Percentiles rank a stretch among this genome's conserved stretches.
Conservation (phyloP, 169 alveolate species). For the Plasmodium gaboni region DNA sequence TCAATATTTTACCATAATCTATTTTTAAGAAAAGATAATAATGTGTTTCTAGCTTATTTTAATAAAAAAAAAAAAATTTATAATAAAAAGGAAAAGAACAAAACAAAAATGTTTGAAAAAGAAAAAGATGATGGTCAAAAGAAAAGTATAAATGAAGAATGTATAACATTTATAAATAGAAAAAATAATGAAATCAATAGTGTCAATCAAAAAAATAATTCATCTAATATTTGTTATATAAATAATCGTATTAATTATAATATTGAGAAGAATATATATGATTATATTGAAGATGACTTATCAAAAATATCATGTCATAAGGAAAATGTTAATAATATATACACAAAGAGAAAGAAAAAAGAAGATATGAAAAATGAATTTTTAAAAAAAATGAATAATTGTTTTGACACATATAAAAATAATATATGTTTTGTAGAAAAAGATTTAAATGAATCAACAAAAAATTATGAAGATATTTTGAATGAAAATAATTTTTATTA, state of each 20-base stretch:
- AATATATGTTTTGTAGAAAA: not conserved
- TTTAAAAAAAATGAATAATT: slow-evolving; percentile 1
- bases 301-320: too few species aligned
- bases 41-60: slow-evolving; percentile 21
- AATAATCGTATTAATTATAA: not conserved
- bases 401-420: not conserved
- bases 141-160: not conserved
- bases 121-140: not conserved
- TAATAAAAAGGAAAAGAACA: not conserved
- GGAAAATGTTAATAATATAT: slow-evolving; percentile 1
- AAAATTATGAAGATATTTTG: slow-evolving; percentile 50
- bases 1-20: slow-evolving; percentile 31
- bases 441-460: not conserved
- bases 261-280: not conserved
- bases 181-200: not conserved
- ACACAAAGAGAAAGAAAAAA: slow-evolving; percentile 5
- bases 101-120: not conserved
- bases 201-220: not conserved
- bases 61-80: not conserved
- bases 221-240: not conserved
- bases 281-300: not conserved
- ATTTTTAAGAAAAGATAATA: slow-evolving; percentile 37
- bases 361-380: slow-evolving; percentile 8
- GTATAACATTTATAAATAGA: not conserved
- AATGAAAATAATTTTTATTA: slow-evolving; percentile 62